Evolutionary conservation across 2,329 filamentous ascomycete species (phyloP).

Genomic region (Epichloe hybrida): DNA sequence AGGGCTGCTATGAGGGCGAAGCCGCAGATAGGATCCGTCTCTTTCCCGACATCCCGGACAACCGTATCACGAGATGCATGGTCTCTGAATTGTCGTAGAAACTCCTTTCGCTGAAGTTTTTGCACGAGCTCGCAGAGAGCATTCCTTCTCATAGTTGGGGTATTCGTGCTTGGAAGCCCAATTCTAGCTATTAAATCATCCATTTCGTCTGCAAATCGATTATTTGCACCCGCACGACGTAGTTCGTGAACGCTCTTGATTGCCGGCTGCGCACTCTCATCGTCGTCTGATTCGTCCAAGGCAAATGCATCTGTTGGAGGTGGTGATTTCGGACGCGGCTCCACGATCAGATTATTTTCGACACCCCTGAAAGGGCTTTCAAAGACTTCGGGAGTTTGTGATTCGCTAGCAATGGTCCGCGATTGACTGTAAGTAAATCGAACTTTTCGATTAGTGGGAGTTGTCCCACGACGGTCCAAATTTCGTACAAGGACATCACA

Average conservation of each 20-base stretch:
- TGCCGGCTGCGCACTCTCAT: conserved; percentile 31
- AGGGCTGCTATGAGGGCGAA: conserved; percentile 53
- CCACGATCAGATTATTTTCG: conserved; percentile 9
- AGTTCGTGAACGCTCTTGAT: conserved; percentile 54
- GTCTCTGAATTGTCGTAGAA: conserved; percentile 57
- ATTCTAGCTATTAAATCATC: conserved; percentile 50
- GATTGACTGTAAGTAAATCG: conserved; percentile 23
- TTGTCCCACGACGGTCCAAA: conserved; percentile 13
- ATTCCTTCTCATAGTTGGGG: conserved; percentile 40
- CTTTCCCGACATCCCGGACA: conserved; percentile 44
- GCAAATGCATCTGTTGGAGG: conserved; percentile 12
- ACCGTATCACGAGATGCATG: conserved; percentile 59
- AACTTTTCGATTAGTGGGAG: conserved; percentile 18
- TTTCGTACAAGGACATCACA: conserved; percentile 11
- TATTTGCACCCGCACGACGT: conserved; percentile 51
- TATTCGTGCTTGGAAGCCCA: conserved; percentile 31
- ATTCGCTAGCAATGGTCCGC: conserved; percentile 16
- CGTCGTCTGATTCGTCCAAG: conserved; percentile 22
- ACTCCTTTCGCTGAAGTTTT: conserved; percentile 48
- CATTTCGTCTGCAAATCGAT: conserved; percentile 51
- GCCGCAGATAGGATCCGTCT: conserved; percentile 47
- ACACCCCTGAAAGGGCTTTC: conserved; percentile 5
- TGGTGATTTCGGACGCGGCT: conserved; percentile 11
- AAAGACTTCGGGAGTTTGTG: conserved; percentile 13
- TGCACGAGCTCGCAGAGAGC: conserved; percentile 46